Evolutionary conservation across 352 stramenopile genomes (phyloP).

Genomic region (Hyaloperonospora brassicae): DNA sequence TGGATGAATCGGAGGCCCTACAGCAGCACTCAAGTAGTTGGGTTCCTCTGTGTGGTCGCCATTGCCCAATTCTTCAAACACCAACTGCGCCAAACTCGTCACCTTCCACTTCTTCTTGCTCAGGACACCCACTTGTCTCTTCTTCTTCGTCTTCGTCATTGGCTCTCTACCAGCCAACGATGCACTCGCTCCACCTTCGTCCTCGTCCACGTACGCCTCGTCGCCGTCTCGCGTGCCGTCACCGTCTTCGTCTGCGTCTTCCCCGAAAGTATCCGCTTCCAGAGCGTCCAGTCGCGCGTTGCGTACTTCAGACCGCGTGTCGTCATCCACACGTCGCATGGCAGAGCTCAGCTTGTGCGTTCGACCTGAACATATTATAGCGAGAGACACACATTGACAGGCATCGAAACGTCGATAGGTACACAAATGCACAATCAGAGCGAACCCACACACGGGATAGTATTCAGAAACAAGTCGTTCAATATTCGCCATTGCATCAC

Average conservation of each 20-base stretch:
- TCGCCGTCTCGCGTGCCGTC: conserved; percentile 31
- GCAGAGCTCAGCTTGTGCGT: conserved; percentile 71
- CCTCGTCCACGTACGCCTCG: conserved; percentile 65
- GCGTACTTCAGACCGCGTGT: conserved; percentile 73
- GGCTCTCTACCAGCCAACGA: conserved; percentile 9
- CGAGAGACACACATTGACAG: no score
- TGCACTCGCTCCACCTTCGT: conserved; percentile 15
- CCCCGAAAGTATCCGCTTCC: conserved; percentile 84
- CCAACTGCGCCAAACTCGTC: conserved; percentile 81
- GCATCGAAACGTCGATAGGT: no score
- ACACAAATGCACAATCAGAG: no score
- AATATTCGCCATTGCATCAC: no score
- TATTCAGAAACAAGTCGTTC: no score
- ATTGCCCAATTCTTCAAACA: conserved; percentile 72
- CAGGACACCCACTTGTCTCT: conserved; percentile 16
- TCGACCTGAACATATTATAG: conserved; percentile 32
- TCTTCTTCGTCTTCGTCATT: conserved; percentile 48
- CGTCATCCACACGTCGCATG: conserved; percentile 77
- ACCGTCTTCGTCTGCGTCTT: conserved; percentile 50
- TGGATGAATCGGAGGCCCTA: conserved; percentile 45
- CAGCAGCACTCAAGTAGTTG: conserved; percentile 72
- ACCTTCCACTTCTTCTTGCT: conserved; percentile 63
- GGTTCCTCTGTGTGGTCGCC: conserved; percentile 20
- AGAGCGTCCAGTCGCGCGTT: conserved; percentile 82
- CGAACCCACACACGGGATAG: no score